A percentile compares a stretch with the other conserved stretches of the same genome.
Evolutionary conservation across 2,329 filamentous ascomycete species (phyloP).

Genomic region (Talaromyces sp.): DNA sequence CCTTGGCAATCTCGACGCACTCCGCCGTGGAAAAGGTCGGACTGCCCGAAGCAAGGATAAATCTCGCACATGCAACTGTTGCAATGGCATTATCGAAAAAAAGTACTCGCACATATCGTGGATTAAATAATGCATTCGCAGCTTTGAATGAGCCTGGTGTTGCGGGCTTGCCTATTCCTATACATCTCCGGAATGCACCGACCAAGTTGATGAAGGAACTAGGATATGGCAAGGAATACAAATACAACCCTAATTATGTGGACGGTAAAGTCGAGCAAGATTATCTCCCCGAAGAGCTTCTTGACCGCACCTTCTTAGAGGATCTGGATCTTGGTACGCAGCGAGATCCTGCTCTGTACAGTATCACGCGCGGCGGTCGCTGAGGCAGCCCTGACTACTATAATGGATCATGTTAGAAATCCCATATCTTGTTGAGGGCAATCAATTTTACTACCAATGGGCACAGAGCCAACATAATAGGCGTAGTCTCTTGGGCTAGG

Average conservation of each 20-base stretch:
- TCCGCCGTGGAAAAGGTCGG: conserved; percentile 90
- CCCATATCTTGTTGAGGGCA: no score
- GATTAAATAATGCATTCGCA: conserved; percentile 75
- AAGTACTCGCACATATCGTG: conserved; percentile 83
- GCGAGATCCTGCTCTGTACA: conserved; percentile 68
- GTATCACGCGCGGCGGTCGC: neutral
- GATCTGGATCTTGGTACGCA: conserved; percentile 76
- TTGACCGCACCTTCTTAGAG: conserved; percentile 74
- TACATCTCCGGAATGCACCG: conserved; percentile 89
- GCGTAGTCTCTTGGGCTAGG: no score
- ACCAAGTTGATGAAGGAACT: conserved; percentile 91
- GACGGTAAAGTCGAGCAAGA: conserved; percentile 82
- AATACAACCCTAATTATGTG: conserved; percentile 90
- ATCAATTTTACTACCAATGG: no score
- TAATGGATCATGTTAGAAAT: no score
- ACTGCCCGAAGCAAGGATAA: conserved; percentile 92
- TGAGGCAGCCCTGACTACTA: neutral
- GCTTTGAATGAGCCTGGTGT: conserved; percentile 82
- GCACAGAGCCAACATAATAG: no score
- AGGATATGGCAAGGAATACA: conserved; percentile 88
- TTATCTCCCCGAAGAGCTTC: conserved; percentile 80
- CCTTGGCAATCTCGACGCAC: conserved; percentile 82
- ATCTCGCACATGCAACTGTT: conserved; percentile 82
- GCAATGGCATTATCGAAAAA: conserved; percentile 81
- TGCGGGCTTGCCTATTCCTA: conserved; percentile 77